phyloP scores from a whole-genome alignment of 805 yeast genomes.

The Jamesozyma rosinii region DNA sequence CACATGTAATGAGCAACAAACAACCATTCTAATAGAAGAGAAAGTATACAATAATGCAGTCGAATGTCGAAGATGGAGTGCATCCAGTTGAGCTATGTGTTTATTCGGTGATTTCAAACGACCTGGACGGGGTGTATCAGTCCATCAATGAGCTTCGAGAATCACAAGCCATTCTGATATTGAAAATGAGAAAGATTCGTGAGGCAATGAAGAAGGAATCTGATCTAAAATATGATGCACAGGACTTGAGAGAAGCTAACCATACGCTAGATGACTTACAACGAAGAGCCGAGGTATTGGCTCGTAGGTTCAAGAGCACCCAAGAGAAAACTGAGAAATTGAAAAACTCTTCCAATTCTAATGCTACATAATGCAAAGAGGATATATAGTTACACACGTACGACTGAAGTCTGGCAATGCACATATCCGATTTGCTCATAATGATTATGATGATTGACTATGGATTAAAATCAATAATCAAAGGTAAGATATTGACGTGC shows the following conservation, averaged over 20 bases:
- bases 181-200: constrained; percentile 19
- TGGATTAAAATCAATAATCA: no score
- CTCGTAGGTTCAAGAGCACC: constrained; percentile 8
- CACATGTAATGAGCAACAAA: no score
- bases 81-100: constrained; percentile 28
- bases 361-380: no score
- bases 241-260: constrained; percentile 3
- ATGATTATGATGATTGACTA: no score
- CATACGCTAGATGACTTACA: constrained; percentile 5
- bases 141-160: constrained; percentile 27
- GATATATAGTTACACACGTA: no score
- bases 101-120: constrained; percentile 23
- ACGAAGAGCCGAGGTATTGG: constrained; percentile 8
- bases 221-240: constrained; percentile 13
- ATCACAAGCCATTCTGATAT: constrained; percentile 26
- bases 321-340: constrained; percentile 7
- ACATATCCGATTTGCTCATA: no score
- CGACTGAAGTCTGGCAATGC: no score
- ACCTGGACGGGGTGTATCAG: constrained; percentile 26
- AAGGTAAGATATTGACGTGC: no score
- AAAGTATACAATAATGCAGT: neutral
- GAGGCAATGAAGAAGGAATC: constrained; percentile 19
- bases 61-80: constrained; percentile 8
- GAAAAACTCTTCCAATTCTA: no score
- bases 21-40: no score